Evolutionary conservation across 345 rosid species (phyloP), one percentile per base, ranked within the genome.

Genomic region (Bruguiera sexangula): DNA sequence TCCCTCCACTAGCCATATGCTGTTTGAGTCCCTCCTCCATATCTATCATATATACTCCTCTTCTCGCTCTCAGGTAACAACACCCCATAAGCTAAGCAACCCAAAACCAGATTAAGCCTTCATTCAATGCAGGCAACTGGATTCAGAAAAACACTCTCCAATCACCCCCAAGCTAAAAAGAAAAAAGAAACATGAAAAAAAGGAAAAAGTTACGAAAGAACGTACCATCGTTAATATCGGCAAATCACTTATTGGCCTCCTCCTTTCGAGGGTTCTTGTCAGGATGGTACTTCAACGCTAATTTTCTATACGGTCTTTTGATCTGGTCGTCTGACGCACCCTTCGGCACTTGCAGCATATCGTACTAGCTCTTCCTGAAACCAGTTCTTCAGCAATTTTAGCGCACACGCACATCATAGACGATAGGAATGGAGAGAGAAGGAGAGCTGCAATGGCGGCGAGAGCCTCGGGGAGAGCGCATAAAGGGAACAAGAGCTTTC

Each of bases 321-420:
- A 96, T 92, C 90, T 92, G 97, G 59, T 90, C 97, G 21, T 96
- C 99, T 51, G 99, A 85, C n/a, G 98, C 97, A 60, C 91, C 86
- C 77, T 77, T 90, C 67, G 92, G 81, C 46, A 96, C 89, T 86
- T 92, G 99, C 85, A 96, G 71, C 55, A 96, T 60, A 31, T 96
- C 99, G 69, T 96, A 96, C 68, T 92, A 96, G 70, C 89, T 90
- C 86, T 92, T 90, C 85, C 99, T 92, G 85, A 55, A 56, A 77
- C 51, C 68, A 78, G 65, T 26, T n/a, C 27, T 26, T 27, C 59
- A 29, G 69, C 64, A 26, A 56, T 57, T 6, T 36, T 58, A 32
- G 60, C 37, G 3, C 21, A 52, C 56, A 62, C 59, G 15, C 48
- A 29, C 22, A 26, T 4, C 4, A 6, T 11, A 26, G 6, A 20